Percentiles rank a stretch among this genome's conserved stretches.
Evolutionary conservation across 225 moss, liverwort and hornwort species (phyloP).

Genomic region (Straminergon stramineum): DNA sequence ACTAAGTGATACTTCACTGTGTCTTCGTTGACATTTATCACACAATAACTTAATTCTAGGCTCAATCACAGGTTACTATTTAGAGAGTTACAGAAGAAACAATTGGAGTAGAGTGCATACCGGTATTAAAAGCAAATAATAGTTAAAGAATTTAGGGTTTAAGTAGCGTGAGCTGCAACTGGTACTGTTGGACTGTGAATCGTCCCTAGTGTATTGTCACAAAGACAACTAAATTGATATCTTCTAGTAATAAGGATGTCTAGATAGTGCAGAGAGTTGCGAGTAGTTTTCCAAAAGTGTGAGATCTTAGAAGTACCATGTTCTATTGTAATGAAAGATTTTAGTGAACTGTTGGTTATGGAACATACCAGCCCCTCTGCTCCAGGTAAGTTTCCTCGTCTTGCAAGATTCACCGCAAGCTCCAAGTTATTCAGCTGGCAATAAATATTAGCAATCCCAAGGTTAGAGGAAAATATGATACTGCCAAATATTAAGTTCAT

Average conservation of each 20-base stretch:
- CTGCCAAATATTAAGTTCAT: neutral
- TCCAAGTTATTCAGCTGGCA: conserved; percentile 70
- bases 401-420: conserved; percentile 95
- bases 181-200: neutral
- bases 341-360: neutral
- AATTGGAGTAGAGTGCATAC: neutral
- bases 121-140: neutral
- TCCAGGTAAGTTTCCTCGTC: conserved; percentile 90
- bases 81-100: neutral
- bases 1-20: neutral
- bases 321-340: neutral
- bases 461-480: neutral
- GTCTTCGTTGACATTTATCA: neutral
- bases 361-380: conserved; percentile 79
- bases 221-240: neutral
- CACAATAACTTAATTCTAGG: neutral
- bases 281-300: neutral
- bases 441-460: neutral
- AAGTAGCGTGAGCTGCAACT: neutral
- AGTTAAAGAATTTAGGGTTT: neutral
- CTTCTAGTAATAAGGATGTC: neutral
- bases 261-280: neutral
- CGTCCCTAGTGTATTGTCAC: neutral
- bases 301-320: neutral
- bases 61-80: neutral